Conservation (phyloP, 805 yeast genomes). For the Schwanniomyces polymorphus region DNA sequence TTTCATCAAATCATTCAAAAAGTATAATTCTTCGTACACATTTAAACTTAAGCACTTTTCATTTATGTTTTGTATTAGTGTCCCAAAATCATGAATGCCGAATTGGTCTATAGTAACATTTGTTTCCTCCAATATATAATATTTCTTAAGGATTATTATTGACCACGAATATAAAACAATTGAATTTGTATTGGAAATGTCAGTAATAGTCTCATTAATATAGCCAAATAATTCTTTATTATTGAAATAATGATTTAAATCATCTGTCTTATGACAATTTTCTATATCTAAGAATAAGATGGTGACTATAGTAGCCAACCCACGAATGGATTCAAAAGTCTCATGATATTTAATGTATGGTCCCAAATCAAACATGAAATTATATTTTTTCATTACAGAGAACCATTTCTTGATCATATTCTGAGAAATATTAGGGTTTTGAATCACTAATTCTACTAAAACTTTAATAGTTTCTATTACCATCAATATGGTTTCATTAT, state of each 20-base stretch:
- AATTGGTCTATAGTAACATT: constrained; percentile 11
- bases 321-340: constrained; percentile 36
- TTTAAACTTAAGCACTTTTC: constrained; percentile 36
- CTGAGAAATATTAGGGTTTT: constrained; percentile 32
- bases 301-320: constrained; percentile 49
- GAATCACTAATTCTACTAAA: constrained; percentile 38
- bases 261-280: constrained; percentile 36
- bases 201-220: constrained; percentile 41
- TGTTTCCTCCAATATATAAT: constrained; percentile 41
- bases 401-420: constrained; percentile 55
- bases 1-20: constrained; percentile 41
- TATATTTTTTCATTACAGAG: constrained; percentile 39
- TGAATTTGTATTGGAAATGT: constrained; percentile 40
- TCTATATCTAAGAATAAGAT: constrained; percentile 59
- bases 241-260: constrained; percentile 25
- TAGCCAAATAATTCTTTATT: constrained; percentile 36
- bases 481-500: constrained; percentile 31
- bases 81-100: constrained; percentile 19
- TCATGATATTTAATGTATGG: constrained; percentile 25
- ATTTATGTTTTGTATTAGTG: constrained; percentile 34
- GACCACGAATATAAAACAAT: constrained; percentile 68
- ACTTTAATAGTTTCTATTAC: constrained; percentile 36
- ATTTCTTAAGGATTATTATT: constrained; percentile 54
- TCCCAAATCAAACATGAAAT: constrained; percentile 24
- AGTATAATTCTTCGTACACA: constrained; percentile 46